Base-by-base conservation (phyloP, 176 grass and related monocot genomes). In the Oryza coarctata region DNA sequence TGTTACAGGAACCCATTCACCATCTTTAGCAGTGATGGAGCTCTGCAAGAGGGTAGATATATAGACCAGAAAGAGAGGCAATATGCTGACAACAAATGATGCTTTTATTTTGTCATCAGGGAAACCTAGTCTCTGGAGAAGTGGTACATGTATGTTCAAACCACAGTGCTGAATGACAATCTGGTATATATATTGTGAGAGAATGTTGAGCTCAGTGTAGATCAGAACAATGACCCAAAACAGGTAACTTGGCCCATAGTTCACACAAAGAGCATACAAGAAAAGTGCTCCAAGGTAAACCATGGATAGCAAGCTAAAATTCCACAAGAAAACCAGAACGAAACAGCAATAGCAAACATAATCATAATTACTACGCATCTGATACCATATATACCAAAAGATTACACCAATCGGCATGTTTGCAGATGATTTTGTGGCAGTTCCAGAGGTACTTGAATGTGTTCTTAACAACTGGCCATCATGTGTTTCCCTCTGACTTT, bases 111-210 rank as follows among this genome's bases (percentile, higher is more conserved):
- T 93, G 85, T 91, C 71, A 12, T 91, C 92, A 65, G 92, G 95
- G 70, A 98, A 98, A 69, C 95, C 95, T 76, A 98, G 88, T 75
- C 88, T 94, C 82, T 91, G 90, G 35, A 98, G 70, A 73, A 98
- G 77, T 68, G 90, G 82, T 71, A 87, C 49, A 61, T 94, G 68
- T 81, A 98, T 88, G 79, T 70, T 98, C 82, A 94, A 79, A 55
- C 95, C 92, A 86, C 95, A 98, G 71, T 98, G 95, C 44, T 98
- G 95, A 82, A 98, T 98, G 68, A 98, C 93, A 85, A 98, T 98
- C 88, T 98, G 95, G 75, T 93, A 98, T 73, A 98, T 83, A 68
- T 98, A 98, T 71, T 98, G 95, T 66, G 88, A 83, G 74, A 98
- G 81, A 87, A 98, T 94, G 72, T 98, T 94, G 68, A 94, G 47